These are phyloP conservation scores for Claviceps sp. DNA, from an alignment of 2,329 filamentous ascomycete genomes.

Conservation along the genomic window DNA sequence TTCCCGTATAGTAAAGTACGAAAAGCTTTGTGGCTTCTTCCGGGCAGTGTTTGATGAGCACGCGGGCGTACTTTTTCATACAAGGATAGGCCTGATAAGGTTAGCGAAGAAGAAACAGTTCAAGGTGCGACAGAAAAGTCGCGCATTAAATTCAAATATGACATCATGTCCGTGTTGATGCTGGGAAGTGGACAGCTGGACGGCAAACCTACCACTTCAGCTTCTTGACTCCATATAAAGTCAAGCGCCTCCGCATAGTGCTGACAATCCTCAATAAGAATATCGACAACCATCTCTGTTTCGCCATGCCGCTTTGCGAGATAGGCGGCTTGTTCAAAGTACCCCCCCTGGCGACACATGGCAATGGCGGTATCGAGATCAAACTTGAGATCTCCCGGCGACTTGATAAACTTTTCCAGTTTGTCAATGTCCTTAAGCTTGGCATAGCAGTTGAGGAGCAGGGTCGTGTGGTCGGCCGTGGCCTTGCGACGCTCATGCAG, in stretches of 20 bases:
- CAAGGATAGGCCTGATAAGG: slow-evolving; percentile 60
- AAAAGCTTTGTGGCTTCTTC: slow-evolving; percentile 74
- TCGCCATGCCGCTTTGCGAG: slow-evolving; percentile 89
- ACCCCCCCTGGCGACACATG: slow-evolving; percentile 95
- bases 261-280: slow-evolving; percentile 89
- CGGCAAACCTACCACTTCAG: slow-evolving; percentile 49
- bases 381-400: slow-evolving; percentile 86
- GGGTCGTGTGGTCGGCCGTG: slow-evolving; percentile 86
- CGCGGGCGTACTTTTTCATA: slow-evolving; percentile 88
- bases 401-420: slow-evolving; percentile 91
- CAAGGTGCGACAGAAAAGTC: too few relatives aligned
- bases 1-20: slow-evolving; percentile 86
- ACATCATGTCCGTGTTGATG: too few relatives aligned
- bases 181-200: too few relatives aligned
- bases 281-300: slow-evolving; percentile 86
- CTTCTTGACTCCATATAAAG: slow-evolving; percentile 81
- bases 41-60: slow-evolving; percentile 77
- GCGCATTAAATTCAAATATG: too few relatives aligned
- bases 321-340: slow-evolving; percentile 93
- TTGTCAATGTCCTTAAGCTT: slow-evolving; percentile 97
- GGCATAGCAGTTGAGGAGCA: slow-evolving; percentile 92
- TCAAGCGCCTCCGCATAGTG: slow-evolving; percentile 77
- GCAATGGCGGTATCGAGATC: slow-evolving; percentile 93
- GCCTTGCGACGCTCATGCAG: slow-evolving; percentile 88
- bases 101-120: too few relatives aligned